These are phyloP conservation scores for Trichoderma virens DNA, from an alignment of 495 filamentous ascomycete genomes.

Conservation along the genomic window DNA sequence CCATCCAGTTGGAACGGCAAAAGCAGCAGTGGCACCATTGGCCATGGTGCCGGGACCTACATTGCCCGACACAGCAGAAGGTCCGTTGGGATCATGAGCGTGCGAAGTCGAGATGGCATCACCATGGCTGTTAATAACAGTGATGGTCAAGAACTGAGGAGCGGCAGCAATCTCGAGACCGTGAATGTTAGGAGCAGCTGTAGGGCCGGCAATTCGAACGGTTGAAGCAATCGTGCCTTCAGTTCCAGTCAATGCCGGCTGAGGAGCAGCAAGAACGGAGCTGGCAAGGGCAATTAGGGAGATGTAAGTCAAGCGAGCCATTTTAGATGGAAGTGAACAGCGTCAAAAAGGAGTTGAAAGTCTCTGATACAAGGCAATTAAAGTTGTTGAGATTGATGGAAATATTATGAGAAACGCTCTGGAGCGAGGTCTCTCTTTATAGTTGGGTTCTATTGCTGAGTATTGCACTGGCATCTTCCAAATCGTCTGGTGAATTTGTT, in stretches of 20 bases:
- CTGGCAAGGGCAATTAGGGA: background rate
- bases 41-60: conserved; percentile 7
- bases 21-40: conserved; percentile 2
- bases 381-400: background rate
- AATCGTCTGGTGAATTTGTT: background rate
- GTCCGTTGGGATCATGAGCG: background rate
- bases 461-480: background rate
- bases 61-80: background rate
- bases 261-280: background rate
- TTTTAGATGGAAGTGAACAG: background rate
- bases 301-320: background rate
- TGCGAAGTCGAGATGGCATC: conserved; percentile 3
- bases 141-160: background rate
- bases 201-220: background rate
- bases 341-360: background rate
- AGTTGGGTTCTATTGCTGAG: background rate
- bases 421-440: background rate
- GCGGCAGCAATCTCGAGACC: background rate
- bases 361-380: background rate
- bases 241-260: background rate
- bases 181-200: background rate
- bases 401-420: background rate
- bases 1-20: conserved; percentile 3
- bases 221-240: background rate
- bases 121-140: conserved; percentile 3